These are phyloP conservation scores for Allium sativum DNA, from an alignment of 106 monocot genomes.

Conservation along the genomic window DNA sequence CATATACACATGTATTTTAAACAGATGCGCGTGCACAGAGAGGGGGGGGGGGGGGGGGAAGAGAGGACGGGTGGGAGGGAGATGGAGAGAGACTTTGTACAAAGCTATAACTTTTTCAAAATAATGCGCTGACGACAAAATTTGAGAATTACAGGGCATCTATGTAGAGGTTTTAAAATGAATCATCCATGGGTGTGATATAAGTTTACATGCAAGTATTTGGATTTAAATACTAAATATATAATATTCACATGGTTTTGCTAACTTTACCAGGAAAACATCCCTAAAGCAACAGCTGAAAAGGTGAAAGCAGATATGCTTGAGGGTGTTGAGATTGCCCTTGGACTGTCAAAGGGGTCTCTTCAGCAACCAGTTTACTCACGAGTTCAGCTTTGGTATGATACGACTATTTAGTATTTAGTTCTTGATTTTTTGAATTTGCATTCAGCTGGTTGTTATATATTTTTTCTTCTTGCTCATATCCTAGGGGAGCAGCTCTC, in stretches of 20 bases:
- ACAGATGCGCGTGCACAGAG: too few species aligned
- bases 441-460: not conserved
- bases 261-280: slow-evolving; percentile 59
- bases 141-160: too few species aligned
- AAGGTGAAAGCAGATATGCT: slow-evolving; percentile 83
- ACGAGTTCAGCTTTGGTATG: slow-evolving; percentile 72
- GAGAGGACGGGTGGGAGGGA: too few species aligned
- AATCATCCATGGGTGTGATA: too few species aligned
- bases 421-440: too few species aligned
- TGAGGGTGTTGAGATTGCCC: slow-evolving; percentile 67
- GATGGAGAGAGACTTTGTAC: too few species aligned
- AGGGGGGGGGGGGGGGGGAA: too few species aligned
- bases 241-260: not conserved
- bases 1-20: too few species aligned
- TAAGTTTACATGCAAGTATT: not conserved
- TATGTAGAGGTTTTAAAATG: too few species aligned
- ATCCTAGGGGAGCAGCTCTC: slow-evolving; percentile 75
- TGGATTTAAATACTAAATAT: not conserved
- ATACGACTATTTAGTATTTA: not conserved
- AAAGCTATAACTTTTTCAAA: too few species aligned
- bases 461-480: slow-evolving; percentile 9
- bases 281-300: slow-evolving; percentile 67
- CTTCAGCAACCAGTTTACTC: slow-evolving; percentile 65
- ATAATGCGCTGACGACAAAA: too few species aligned
- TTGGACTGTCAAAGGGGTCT: slow-evolving; percentile 61